Base-by-base conservation (phyloP, 345 rosid species). In the Arabidopsis thaliana region DNA sequence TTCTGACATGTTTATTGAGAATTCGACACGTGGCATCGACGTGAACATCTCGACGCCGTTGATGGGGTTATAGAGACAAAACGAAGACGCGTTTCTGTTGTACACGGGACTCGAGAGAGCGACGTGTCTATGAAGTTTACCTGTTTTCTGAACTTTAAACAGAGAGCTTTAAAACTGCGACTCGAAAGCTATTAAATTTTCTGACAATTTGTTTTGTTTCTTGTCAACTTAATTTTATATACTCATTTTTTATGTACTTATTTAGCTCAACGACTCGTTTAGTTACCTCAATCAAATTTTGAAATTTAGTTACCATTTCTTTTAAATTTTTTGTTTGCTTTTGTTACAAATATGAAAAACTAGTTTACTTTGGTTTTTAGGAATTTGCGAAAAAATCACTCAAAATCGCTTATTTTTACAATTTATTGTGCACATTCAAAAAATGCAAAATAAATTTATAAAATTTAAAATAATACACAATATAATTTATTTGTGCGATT, bases 61-160 rank as follows among this genome's bases (percentile, higher is more conserved):
- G 80, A 71, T 30, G 48, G 72, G 16, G 32, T 28, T 28, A 38
- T 24, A 40, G 4, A 57, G 76, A 71, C 76, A 65, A 59, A 76
- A 49, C 30, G 67, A 20, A 65, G 24, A 71, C 72, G 81, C 73
- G 77, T 13, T 59, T 78, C 69, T 59, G 42, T 34, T 50, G 50
- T 69, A 45, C 81, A 72, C 77, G 77, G 41, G 69, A 51, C 77
- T 65, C 81, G 50, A 71, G 77, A 78, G 28, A 50, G 42, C 41
- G 63, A 78, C 77, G 73, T 78, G 69, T 72, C 69, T 8, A 33
- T 64, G 36, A 45, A 56, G 61, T 44, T 49, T 34, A 75, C 67
- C 41, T 51, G 64, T 69, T 69, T 69, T 42, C 36, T 1, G 2
- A 28, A 37, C 28, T 58, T 51, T 32, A 63, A 56, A 71, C 72